Conservation (phyloP, 352 stramenopile species). For the Pythium phragmitis region DNA sequence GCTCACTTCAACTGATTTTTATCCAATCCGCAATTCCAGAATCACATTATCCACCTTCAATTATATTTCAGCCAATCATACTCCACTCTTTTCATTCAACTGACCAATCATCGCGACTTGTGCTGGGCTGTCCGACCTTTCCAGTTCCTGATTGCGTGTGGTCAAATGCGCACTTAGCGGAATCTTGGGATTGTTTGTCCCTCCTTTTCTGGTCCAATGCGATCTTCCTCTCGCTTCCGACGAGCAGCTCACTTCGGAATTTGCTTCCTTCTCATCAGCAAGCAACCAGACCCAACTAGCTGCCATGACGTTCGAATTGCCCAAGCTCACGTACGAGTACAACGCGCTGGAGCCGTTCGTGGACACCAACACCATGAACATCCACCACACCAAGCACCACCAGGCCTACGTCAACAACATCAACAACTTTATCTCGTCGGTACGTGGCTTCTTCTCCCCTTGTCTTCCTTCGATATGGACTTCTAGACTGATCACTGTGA, state of each 20-base stretch:
- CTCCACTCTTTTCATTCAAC: constrained; percentile 9
- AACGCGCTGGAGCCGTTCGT: constrained; percentile 56
- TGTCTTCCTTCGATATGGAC: background rate
- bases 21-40: background rate
- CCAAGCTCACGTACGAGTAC: constrained; percentile 49
- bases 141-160: constrained; percentile 7
- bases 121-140: constrained; percentile 13
- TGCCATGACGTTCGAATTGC: constrained; percentile 34
- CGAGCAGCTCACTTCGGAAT: constrained; percentile 37
- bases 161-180: constrained; percentile 9
- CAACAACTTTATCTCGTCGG: constrained; percentile 32
- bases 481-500: background rate
- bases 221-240: background rate
- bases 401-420: constrained; percentile 39
- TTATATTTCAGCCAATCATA: constrained; percentile 23
- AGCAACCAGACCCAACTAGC: constrained; percentile 13
- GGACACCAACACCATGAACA: constrained; percentile 48
- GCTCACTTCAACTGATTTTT: constrained; percentile 3
- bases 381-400: constrained; percentile 68
- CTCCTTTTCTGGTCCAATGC: background rate
- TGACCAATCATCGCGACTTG: background rate
- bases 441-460: background rate
- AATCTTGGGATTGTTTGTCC: background rate
- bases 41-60: background rate
- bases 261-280: constrained; percentile 15